phyloP scores from a whole-genome alignment of 2,329 filamentous ascomycete genomes.

The Talaromyces rugulosus region DNA sequence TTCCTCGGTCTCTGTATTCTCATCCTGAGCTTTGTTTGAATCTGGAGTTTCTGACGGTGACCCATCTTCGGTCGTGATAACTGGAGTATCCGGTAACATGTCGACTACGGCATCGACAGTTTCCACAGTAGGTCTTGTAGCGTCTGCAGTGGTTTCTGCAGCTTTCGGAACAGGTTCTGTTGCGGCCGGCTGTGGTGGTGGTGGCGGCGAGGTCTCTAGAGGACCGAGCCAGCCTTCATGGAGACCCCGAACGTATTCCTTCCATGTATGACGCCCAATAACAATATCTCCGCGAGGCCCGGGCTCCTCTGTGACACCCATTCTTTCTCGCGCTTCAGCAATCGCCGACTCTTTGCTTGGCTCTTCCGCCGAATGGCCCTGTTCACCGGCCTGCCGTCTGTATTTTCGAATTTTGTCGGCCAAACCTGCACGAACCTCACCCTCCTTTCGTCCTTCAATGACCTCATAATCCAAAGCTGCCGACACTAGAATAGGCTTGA shows the following conservation, averaged over 20 bases:
- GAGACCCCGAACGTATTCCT: conserved; percentile 88
- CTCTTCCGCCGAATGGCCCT: conserved; percentile 39
- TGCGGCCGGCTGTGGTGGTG: conserved; percentile 20
- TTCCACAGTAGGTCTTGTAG: not conserved
- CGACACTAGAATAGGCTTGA: conserved; percentile 86
- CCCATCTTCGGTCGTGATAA: not conserved
- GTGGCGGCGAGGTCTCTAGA: conserved; percentile 48
- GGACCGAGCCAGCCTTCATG: conserved; percentile 97
- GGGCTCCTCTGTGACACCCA: conserved; percentile 66
- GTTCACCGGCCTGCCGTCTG: conserved; percentile 58
- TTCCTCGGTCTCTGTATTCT: conserved; percentile 46
- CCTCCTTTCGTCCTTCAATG: conserved; percentile 83
- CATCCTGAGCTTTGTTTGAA: conserved; percentile 30
- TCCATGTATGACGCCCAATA: conserved; percentile 90
- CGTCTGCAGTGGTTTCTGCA: not conserved
- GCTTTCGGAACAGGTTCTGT: not conserved
- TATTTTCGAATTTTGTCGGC: conserved; percentile 75
- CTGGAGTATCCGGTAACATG: not conserved
- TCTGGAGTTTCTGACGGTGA: conserved; percentile 12
- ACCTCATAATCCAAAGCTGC: conserved; percentile 95
- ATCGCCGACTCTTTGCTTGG: conserved; percentile 58
- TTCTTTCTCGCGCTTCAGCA: conserved; percentile 59
- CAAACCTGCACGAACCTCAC: conserved; percentile 82
- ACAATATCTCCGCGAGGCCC: conserved; percentile 80
- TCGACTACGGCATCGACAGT: not conserved